Evolutionary conservation across 352 stramenopile genomes (phyloP), one percentile per base, ranked within the genome.

Genomic region (Pythium vanterpoolii): DNA sequence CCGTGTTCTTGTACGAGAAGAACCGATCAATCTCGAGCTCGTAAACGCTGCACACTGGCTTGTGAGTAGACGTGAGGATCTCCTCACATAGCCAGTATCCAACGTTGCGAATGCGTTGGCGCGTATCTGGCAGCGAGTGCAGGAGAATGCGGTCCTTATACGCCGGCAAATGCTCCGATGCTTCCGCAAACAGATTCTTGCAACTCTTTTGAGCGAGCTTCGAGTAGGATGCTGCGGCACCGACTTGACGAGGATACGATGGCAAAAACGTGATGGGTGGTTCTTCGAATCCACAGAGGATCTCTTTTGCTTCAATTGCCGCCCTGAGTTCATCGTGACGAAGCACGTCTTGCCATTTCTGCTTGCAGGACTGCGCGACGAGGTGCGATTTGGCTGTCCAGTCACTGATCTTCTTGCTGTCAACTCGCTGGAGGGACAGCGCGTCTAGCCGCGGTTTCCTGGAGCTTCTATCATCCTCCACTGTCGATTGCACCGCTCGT

Each of bases 201-300:
- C 71, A 89, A 1, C 68, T 84, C 8, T 72, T 75, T n/a, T 90
- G 75, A 1, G 67, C 66, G 8, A 91, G 65, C 74, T 86, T 84
- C 2, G 78, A 87, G 34, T 89, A 95, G 13, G 76, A 74, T 21
- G 80, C 86, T 14, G 70, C 66, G 0, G 68, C 61, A 10, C 79
- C 83, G 19, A 88, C 62, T 44, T 80, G 76, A 11, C 86, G 79
- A 33, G 86, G 86, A 47, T 79, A 93, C 1, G 83, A 84, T 11
- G 86, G 86, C 19, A 93, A 31, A 45, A 95, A 95, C 4, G 58
- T 60, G 46, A 95, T 93, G 0, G 71, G 52, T 31, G 86, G 82
- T 33, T 95, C 83, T 56, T 93, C 79, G 48, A 95, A 95, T 0
- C 86, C 86, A 48, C 78, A 91, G n/a, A 95, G 88, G 11, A 91